A percentile compares a stretch with the other conserved stretches of the same genome.
Evolutionary conservation across 768 basidiomycete species (phyloP).

Genomic region (Lentinus tigrinus): DNA sequence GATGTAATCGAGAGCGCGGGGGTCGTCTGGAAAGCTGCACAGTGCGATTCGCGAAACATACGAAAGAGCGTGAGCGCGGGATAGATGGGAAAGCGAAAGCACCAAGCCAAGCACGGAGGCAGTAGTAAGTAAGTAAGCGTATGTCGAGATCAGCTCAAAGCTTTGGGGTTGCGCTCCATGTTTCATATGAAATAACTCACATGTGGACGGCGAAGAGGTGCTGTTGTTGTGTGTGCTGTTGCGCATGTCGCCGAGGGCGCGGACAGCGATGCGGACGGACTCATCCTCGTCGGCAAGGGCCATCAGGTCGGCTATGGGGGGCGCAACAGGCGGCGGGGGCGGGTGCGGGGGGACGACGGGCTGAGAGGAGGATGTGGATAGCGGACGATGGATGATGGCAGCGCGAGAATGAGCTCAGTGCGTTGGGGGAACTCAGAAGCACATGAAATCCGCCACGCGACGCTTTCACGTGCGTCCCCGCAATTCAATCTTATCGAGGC

Average conservation of each 20-base stretch:
- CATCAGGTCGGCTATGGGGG: neutral
- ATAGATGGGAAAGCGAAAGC: neutral
- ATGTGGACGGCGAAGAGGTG: slow-evolving; percentile 24
- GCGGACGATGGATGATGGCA: neutral
- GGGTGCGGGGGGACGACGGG: neutral
- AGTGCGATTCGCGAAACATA: neutral
- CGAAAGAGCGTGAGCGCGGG: slow-evolving; percentile 19
- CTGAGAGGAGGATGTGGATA: neutral
- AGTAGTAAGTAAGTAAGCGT: neutral
- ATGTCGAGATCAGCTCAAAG: neutral
- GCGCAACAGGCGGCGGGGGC: neutral
- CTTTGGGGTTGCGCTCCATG: neutral
- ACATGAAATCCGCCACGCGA: slow-evolving; percentile 13
- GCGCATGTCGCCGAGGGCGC: slow-evolving; percentile 78
- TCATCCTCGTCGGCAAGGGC: slow-evolving; percentile 62
- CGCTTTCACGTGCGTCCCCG: slow-evolving; percentile 13
- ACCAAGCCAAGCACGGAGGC: neutral
- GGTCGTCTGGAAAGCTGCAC: slow-evolving; percentile 33
- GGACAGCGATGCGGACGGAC: slow-evolving; percentile 75
- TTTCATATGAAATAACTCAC: slow-evolving; percentile 16
- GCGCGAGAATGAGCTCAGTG: neutral
- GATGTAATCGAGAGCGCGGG: slow-evolving; percentile 34
- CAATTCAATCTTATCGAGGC: slow-evolving; percentile 18
- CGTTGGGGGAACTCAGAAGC: slow-evolving; percentile 3
- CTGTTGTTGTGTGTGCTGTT: slow-evolving; percentile 36